Conservation (phyloP, 495 filamentous ascomycete species). For the Durotheca rogersii region DNA sequence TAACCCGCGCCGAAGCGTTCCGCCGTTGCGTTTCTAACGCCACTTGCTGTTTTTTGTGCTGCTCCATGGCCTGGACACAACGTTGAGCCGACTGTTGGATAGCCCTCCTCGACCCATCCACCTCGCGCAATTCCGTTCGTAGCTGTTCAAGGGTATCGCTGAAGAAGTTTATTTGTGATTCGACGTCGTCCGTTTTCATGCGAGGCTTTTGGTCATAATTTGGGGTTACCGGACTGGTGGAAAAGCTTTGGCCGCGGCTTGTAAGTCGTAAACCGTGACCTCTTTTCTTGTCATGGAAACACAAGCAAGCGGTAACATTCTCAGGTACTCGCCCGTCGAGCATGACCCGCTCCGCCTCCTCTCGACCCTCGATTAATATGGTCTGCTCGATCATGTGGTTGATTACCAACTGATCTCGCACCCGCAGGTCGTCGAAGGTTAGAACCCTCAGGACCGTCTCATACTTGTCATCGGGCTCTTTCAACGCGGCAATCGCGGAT, state of each 20-base stretch:
- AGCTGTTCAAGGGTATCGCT: slow-evolving; percentile 46
- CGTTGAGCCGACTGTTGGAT: slow-evolving; percentile 58
- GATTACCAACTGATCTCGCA: slow-evolving; percentile 81
- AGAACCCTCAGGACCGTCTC: slow-evolving; percentile 78
- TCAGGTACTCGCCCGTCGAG: slow-evolving; percentile 59
- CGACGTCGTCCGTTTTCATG: slow-evolving; percentile 75
- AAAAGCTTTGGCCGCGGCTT: slow-evolving; percentile 49
- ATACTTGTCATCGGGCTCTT: slow-evolving; percentile 71
- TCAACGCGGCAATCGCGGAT: slow-evolving; percentile 57
- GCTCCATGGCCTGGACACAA: slow-evolving; percentile 57
- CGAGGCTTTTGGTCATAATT: slow-evolving; percentile 50
- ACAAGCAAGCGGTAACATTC: slow-evolving; percentile 73
- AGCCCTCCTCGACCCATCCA: slow-evolving; percentile 43
- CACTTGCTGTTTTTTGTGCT: slow-evolving; percentile 45
- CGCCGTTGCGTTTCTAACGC: slow-evolving; percentile 30
- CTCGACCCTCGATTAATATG: slow-evolving; percentile 67
- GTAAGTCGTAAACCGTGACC: slow-evolving; percentile 65
- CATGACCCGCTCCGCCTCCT: slow-evolving; percentile 68
- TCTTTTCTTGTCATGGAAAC: slow-evolving; percentile 56
- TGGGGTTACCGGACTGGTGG: slow-evolving; percentile 36
- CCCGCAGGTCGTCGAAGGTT: slow-evolving; percentile 76
- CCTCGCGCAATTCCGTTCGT: slow-evolving; percentile 41
- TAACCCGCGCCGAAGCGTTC: slow-evolving; percentile 27
- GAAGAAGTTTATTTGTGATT: slow-evolving; percentile 31
- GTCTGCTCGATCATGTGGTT: slow-evolving; percentile 80